Evolutionary conservation across 305 asterid species (phyloP).

Genomic region (Fraxinus ornus): DNA sequence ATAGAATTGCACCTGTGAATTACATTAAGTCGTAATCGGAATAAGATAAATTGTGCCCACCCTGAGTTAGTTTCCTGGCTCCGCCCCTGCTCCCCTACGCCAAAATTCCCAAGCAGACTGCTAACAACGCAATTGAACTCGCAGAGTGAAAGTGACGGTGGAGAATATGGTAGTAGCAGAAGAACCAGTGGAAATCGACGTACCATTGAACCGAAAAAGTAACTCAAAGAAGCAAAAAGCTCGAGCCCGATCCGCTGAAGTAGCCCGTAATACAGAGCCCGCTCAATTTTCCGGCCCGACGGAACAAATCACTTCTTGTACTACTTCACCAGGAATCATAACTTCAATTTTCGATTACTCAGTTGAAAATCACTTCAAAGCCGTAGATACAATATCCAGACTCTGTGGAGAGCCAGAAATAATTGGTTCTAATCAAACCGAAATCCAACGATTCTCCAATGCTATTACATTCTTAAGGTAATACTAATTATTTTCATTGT

Average conservation of each 20-base stretch:
- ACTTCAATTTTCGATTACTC: constrained; percentile 70
- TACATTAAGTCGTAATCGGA: too few relatives aligned
- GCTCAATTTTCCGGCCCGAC: constrained; percentile 17
- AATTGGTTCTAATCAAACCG: constrained; percentile 37
- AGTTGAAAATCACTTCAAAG: constrained; percentile 66
- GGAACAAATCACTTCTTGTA: constrained; percentile 13
- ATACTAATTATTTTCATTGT: background rate
- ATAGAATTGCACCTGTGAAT: too few relatives aligned
- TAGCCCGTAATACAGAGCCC: constrained; percentile 1
- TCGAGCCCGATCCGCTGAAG: background rate
- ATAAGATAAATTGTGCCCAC: too few relatives aligned
- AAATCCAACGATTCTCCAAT: constrained; percentile 50
- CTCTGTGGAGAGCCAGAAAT: constrained; percentile 48
- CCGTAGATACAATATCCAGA: constrained; percentile 43
- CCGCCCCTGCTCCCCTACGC: too few relatives aligned
- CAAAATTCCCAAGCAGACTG: background rate
- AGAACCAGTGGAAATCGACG: constrained; percentile 28
- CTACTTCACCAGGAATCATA: constrained; percentile 26
- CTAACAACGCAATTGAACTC: background rate
- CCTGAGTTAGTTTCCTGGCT: too few relatives aligned
- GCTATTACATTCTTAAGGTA: constrained; percentile 74
- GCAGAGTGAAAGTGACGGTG: background rate
- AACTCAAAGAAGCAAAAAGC: constrained; percentile 19
- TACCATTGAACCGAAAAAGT: constrained; percentile 20
- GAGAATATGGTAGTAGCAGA: constrained; percentile 18